Evolutionary conservation across 2,329 filamentous ascomycete genomes (phyloP), one percentile per base, ranked within the genome.

Genomic region (Colletotrichum sojae): DNA sequence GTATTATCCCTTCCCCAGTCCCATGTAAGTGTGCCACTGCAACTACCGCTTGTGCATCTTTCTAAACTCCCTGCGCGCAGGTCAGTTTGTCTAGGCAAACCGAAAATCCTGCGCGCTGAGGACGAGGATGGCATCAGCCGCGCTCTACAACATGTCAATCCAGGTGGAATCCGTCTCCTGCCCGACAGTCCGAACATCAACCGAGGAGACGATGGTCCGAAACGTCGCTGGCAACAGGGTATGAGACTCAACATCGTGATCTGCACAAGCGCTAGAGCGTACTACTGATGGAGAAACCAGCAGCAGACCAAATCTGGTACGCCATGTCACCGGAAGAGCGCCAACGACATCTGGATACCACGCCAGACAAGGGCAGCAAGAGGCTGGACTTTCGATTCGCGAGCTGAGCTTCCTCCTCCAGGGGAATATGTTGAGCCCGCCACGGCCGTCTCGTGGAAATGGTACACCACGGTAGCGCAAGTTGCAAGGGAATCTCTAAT

Each of bases 21-120:
- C 84, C 0, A 84, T 86, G 45, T 51, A 54, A 53, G 45, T 39
- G 15, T 45, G 20, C 22, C 46, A 36, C 40, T 40, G 31, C 51
- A 31, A 16, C 63, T 20, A 18, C 27, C 31, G 10, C 52, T 27
- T 25, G 22, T n/a, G 27, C 46, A 43, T 27, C 27, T 45, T 53
- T 15, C 8, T n/a, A 55, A 13, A 36, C 51, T 9, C n/a, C 85
- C 89, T 73, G 5, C 22, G 22, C 84, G 87, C 0, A 84, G 89
- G 20, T 82, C 84, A 71, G 83, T 85, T 85, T 8, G 81, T 75
- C 36, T 85, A 83, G 82, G 82, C 81, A 72, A 83, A 81, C 2
- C 81, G 86, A 63, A 92, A 92, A 74, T 86, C 88, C 3, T 89
- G 89, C 71, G 83, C 85, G 1, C 88, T 92, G 9, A 83, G 89